Base-by-base conservation (phyloP, 768 basidiomycete genomes). In the Russula griseocarnosa region DNA sequence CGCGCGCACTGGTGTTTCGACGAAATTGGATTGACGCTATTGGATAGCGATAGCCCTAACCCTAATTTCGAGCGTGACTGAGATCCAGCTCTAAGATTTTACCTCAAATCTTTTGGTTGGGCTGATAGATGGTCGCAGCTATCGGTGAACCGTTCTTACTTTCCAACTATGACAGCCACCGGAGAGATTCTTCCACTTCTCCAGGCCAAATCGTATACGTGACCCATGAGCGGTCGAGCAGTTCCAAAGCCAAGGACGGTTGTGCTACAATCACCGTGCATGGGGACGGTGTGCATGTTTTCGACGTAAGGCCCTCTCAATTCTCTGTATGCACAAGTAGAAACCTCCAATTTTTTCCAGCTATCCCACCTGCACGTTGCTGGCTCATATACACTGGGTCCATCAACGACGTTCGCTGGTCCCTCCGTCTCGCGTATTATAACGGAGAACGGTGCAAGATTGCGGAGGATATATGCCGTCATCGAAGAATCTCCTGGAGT, bases 211-310 rank as follows among this genome's bases (percentile, higher is more conserved):
- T 62, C 40, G 61, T 80, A 26, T 79, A 74, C 65, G 76, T 77
- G 30, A 73, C 74, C 3, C 73, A 79, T 36, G 71, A 70, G 59
- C 73, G 71, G 46, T 69, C 74, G 16, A 72, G 73, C 52, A 71
- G 63, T 9, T 44, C 59, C 66, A 70, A 55, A 47, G 61, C 51
- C 54, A 77, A 62, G 49, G 84, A 87, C 44, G 82, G 84, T 30
- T 81, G 81, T 77, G 85, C 82, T 47, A 87, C 87, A 0, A 79
- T 89, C 60, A 81, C 87, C 16, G 86, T 80, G 14, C 88, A 90
- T 65, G 82, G 80, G 66, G 88, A 92, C 61, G 90, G 90, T 34
- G 76, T 92, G 44, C 88, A 92, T 74, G 72, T 92, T 51, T 73
- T 88, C 62, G 86, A 92, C 72, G 90, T 91, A 70, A 69, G 81